Evolutionary conservation across 139 green algal species (phyloP), one percentile per base, ranked within the genome.

Genomic region (Eudorina sp.): DNA sequence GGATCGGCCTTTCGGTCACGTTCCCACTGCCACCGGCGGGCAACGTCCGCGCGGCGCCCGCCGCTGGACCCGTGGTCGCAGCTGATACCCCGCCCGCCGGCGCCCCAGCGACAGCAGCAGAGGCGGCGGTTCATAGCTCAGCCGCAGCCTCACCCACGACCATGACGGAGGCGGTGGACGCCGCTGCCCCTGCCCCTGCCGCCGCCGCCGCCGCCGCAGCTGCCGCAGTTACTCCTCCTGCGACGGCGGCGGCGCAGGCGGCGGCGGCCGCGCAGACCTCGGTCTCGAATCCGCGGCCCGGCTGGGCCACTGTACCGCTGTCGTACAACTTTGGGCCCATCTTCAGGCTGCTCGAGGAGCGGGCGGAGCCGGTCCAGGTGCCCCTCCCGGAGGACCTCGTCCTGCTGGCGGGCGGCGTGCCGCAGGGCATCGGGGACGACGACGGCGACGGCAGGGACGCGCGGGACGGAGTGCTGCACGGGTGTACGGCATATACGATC

Each of bases 321-420:
- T 40, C 3, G 36, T 84, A 72, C 55, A 38, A 53, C 34, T 84
- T 84, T 45, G 53, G 34, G 1, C 53, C 77, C 11, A 40, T 3
- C 7, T 84, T 53, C 53, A 66, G 46, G 36, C 36, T 84, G 21
- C 77, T 84, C 25, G 77, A 84, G 36, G 41, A 66, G 46, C 5
- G 45, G 27, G 27, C 45, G 4, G 21, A 8, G 46, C 29, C 13
- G 74, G 11, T 46, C 29, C 19, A 36, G 46, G 45, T 29, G 29
- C 74, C 46, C 18, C 74, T 82, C n/a, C 45, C 74, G 13, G 74
- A 64, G 45, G 74, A 82, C 46, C 46, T 82, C 8, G 13, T 64
- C 7, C 6, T 23, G 11, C 9, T 64, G 8, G 45, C 45, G 2
- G 19, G 46, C 29, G 29, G 29, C 45, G 14, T 41, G 0, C 21